Conservation (phyloP, 306 rosid genomes). For the Trifolium subterraneum region DNA sequence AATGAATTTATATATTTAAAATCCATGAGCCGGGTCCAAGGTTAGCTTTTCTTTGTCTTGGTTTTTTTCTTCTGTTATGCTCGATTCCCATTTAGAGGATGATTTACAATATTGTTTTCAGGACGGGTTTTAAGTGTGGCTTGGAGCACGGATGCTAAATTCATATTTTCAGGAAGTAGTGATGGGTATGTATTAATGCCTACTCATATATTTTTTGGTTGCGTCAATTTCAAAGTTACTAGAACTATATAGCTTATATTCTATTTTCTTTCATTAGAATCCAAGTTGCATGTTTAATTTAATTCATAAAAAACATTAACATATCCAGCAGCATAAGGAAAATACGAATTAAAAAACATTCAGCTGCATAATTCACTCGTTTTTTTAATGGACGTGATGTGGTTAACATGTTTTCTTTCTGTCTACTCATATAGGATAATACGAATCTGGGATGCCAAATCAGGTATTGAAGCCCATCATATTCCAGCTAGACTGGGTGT, state of each 20-base stretch:
- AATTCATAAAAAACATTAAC: not conserved
- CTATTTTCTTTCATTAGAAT: not conserved
- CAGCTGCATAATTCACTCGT: not conserved
- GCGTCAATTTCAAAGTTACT: not conserved
- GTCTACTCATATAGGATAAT: conserved; percentile 60
- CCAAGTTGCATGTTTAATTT: not conserved
- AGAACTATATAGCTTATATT: not conserved
- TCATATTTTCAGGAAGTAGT: conserved; percentile 87
- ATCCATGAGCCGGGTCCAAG: conserved; percentile 82
- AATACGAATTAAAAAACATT: conserved; percentile 53
- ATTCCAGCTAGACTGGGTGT: conserved; percentile 90
- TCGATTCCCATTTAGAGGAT: conserved; percentile 3
- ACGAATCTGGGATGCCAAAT: conserved; percentile 79
- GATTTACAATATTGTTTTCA: conserved; percentile 44
- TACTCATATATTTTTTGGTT: not conserved
- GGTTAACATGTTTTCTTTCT: conserved; percentile 8
- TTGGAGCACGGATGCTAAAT: conserved; percentile 79
- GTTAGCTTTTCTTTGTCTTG: conserved; percentile 57
- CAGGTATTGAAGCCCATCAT: conserved; percentile 73
- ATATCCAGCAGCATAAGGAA: conserved; percentile 43
- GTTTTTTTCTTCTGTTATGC: not conserved
- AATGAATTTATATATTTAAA: conserved; percentile 71
- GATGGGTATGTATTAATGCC: conserved; percentile 72
- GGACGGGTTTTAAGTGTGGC: conserved; percentile 84
- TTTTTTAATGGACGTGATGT: not conserved